Conservation (phyloP, 495 filamentous ascomycete species). For the Penicillium paradoxum region DNA sequence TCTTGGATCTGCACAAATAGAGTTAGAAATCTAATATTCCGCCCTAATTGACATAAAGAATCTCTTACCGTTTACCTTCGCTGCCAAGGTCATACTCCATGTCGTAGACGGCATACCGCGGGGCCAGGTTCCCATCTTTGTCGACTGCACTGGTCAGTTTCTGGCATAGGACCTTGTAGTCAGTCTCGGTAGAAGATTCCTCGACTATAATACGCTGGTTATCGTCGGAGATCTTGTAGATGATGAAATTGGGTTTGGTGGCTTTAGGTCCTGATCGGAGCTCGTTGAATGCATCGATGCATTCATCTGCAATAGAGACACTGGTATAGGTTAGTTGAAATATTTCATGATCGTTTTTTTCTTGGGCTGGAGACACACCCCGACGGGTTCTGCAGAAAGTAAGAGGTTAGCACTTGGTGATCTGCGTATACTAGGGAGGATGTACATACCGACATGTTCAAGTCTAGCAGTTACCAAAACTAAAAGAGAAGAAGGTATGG, state of each 20-base stretch:
- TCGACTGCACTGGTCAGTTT: conserved; percentile 61
- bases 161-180: conserved; percentile 62
- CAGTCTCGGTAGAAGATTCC: conserved; percentile 54
- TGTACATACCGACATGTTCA: not conserved
- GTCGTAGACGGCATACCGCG: conserved; percentile 80
- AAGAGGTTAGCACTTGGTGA: not conserved
- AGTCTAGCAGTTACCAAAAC: not conserved
- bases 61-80: conserved; percentile 62
- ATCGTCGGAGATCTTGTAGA: conserved; percentile 84
- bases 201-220: conserved; percentile 69
- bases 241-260: conserved; percentile 66
- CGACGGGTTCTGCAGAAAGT: not conserved
- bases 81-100: conserved; percentile 68
- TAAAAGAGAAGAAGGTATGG: not conserved
- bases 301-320: conserved; percentile 63
- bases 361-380: not conserved
- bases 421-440: not conserved
- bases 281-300: conserved; percentile 69
- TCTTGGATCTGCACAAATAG: conserved; percentile 63
- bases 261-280: conserved; percentile 64
- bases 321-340: conserved; percentile 34
- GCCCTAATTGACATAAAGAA: not conserved
- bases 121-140: conserved; percentile 55
- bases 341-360: not conserved
- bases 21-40: too few relatives aligned